Evolutionary conservation across 129 eudicot species (phyloP), one percentile per base, ranked within the genome.

Genomic region (Flaveria ramosissima): DNA sequence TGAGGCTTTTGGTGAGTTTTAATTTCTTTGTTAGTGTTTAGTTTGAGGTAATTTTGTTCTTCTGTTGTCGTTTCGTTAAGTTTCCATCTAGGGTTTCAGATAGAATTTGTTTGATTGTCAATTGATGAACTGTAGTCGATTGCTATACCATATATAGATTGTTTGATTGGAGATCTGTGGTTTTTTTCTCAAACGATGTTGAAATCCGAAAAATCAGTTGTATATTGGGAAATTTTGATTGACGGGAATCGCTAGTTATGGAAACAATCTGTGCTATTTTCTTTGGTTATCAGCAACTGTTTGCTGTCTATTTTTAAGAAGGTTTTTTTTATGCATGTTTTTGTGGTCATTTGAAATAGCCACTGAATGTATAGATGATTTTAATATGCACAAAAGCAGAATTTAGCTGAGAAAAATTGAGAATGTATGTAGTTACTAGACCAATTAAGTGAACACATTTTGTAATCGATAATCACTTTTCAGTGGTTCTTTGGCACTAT

Each of bases 1-100:
- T 30, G 70, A 70, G 73, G 72, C n/a, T 51, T 30, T 41, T 23
- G 89, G 89, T 85, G 74, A 82, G 83, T 72, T 32, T 26, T 64
- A 16, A 3, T 75, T 67, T 74, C 74, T 73, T 77, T 59, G 36
- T 19, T 70, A 30, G 55, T 27, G 71, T 50, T 70, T 43, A 41
- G 53, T 81, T 52, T 55, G 21, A 64, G 11, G 41, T 21, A 41
- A 6, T 53, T 50, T 21, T 62, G 32, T 13, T 23, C 1, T 45
- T 9, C 9, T 32, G 6, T 4, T 46, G 27, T 71, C 21, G 45
- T 69, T 73, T 47, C 71, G 75, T 65, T 45, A 39, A 30, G 68
- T 70, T 83, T 75, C 77, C 71, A n/a, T 79, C 23, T 79, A 41
- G 78, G 73, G 63, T 69, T 78, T 61, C 75, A 75, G 73, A 61